These are phyloP conservation scores for Hymenoscyphus fructigenus DNA, from an alignment of 2,329 filamentous ascomycete species.

Conservation along the genomic window DNA sequence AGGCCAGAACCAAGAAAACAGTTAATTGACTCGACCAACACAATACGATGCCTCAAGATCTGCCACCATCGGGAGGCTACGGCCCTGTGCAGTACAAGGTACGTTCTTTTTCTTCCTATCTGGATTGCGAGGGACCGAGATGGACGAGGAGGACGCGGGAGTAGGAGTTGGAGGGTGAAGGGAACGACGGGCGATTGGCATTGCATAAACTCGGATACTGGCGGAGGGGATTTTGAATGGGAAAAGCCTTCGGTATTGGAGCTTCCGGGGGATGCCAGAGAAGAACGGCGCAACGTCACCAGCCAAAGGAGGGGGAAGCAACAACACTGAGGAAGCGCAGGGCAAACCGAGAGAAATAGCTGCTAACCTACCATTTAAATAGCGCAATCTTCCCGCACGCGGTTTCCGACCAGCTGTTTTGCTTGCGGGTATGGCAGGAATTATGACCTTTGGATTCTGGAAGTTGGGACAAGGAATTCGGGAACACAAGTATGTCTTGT, in stretches of 20 bases:
- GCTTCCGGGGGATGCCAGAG: not conserved
- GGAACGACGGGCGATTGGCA: not conserved
- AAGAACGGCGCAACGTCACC: not conserved
- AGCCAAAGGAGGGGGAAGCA: not conserved
- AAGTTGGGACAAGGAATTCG: constrained; percentile 77
- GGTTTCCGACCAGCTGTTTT: constrained; percentile 84
- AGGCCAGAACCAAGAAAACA: not conserved
- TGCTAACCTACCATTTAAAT: constrained; percentile 19
- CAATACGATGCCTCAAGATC: constrained; percentile 82
- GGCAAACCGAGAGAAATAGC: not conserved
- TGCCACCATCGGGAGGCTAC: constrained; percentile 94
- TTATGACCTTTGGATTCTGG: constrained; percentile 92
- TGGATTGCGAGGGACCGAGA: not conserved
- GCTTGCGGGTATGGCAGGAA: constrained; percentile 69
- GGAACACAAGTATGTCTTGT: constrained; percentile 76
- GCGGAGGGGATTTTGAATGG: not conserved
- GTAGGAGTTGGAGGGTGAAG: constrained; percentile 1
- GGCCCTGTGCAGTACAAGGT: constrained; percentile 97
- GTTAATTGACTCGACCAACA: constrained; percentile 9
- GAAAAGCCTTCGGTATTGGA: not conserved
- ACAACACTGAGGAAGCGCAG: not conserved
- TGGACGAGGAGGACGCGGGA: not conserved
- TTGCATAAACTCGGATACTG: not conserved
- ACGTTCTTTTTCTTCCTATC: constrained; percentile 36
- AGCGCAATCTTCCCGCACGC: constrained; percentile 89